phyloP scores from a whole-genome alignment of 257 asterid genomes.

The Cordia subcordata region DNA sequence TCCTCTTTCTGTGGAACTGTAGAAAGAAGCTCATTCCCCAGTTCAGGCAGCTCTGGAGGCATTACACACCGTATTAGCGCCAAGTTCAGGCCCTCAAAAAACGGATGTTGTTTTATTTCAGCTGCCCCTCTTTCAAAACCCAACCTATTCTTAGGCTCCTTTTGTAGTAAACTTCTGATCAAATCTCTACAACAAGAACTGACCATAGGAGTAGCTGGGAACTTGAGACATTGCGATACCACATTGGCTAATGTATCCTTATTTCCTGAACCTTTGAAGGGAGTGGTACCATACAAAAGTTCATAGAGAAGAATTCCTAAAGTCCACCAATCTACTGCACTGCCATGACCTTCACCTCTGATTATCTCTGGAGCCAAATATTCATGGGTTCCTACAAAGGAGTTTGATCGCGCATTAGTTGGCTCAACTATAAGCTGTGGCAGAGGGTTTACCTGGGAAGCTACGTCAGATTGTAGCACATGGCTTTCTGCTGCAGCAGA shows the following conservation, averaged over 20 bases:
- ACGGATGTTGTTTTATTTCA: slow-evolving; percentile 73
- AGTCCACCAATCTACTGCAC: slow-evolving; percentile 96
- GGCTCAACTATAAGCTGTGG: slow-evolving; percentile 87
- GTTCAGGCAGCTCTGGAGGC: slow-evolving; percentile 73
- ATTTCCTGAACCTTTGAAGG: slow-evolving; percentile 61
- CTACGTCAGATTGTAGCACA: slow-evolving; percentile 43
- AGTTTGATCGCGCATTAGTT: slow-evolving; percentile 67
- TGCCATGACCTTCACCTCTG: slow-evolving; percentile 87
- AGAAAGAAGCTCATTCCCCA: slow-evolving; percentile 22
- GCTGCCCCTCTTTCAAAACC: slow-evolving; percentile 73
- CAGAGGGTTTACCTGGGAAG: slow-evolving; percentile 53
- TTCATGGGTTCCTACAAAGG: slow-evolving; percentile 91
- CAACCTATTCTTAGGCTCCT: slow-evolving; percentile 68
- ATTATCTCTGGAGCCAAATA: slow-evolving; percentile 89
- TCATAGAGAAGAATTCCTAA: slow-evolving; percentile 69
- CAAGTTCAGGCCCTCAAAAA: slow-evolving; percentile 78
- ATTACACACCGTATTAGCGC: slow-evolving; percentile 65
- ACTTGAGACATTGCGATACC: slow-evolving; percentile 53
- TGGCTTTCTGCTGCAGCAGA: slow-evolving; percentile 55
- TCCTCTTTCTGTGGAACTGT: slow-evolving; percentile 22
- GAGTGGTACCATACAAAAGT: slow-evolving; percentile 74
- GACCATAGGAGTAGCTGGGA: slow-evolving; percentile 55
- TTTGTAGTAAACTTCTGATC: slow-evolving; percentile 50
- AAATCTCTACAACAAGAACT: slow-evolving; percentile 63
- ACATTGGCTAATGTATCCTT: slow-evolving; percentile 74